Base-by-base conservation (phyloP, 306 rosid species). In the Myrica gale region DNA sequence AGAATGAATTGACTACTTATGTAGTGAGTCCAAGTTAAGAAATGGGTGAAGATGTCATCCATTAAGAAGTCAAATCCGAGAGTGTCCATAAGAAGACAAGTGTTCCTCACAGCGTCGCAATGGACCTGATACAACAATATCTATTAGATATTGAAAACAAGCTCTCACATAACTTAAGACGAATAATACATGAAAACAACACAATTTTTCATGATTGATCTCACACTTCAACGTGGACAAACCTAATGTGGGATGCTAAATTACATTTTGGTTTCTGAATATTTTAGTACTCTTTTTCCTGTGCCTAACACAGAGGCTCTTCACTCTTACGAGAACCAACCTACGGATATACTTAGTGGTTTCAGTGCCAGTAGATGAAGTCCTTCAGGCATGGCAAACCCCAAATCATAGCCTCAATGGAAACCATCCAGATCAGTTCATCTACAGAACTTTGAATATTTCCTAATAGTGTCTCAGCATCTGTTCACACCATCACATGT, bases 21-120 rank as follows among this genome's bases (percentile, higher is more conserved):
- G 82, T 83, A 87, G 74, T 61, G 78, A 76, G 90, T 75, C 85
- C 90, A 72, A 26, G 85, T 66, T 74, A 82, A 87, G 75, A 88
- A 72, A 86, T 63, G 72, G 80, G 74, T 76, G 83, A 84, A 62
- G 79, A 86, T 82, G 71, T 68, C 85, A 62, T 89, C 96, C 86
- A 91, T 73, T 68, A 85, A 77, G 16, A 62, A 84, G 80, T 70
- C 54, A 32, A 84, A 78, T 43, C 68, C 75, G 61, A 78, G 71
- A 50, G 52, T 68, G 44, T 78, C 81, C 26, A 67, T 55, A 72
- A 52, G 72, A 55, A 71, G 37, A 56, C 53, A 68, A 4, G 55
- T 72, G 41, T 72, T 69, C 20, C 57, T 86, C 83, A 82, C 16
- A 71, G 69, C 70, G 76, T 57, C 87, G 44, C 52, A 83, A 71